A percentile compares a stretch with the other conserved stretches of the same genome.
Evolutionary conservation across 2,329 filamentous ascomycete species (phyloP).

Genomic region (Alternaria gaisen): DNA sequence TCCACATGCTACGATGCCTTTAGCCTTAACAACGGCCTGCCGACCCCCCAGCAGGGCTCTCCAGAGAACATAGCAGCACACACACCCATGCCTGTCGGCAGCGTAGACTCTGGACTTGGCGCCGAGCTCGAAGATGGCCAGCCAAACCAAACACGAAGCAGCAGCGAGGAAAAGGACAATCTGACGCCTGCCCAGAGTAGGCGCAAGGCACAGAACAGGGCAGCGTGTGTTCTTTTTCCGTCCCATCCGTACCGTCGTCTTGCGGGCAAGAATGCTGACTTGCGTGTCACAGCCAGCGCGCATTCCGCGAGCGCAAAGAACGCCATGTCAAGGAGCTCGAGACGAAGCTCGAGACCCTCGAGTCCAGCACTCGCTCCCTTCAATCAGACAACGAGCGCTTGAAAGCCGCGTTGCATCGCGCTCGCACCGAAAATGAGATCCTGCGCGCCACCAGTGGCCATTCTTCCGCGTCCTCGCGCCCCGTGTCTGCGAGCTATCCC

Average conservation of each 20-base stretch:
- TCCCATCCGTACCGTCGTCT: too few relatives aligned
- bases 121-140: conserved; percentile 51
- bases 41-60: conserved; percentile 43
- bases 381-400: conserved; percentile 86
- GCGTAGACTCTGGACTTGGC: conserved; percentile 55
- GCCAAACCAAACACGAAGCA: conserved; percentile 49
- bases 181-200: conserved; percentile 61
- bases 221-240: conserved; percentile 65
- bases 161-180: conserved; percentile 58
- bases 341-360: conserved; percentile 79
- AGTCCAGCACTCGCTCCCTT: conserved; percentile 75
- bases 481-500: conserved; percentile 49
- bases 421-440: conserved; percentile 91
- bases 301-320: conserved; percentile 96
- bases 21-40: conserved; percentile 36
- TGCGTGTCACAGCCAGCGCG: conserved; percentile 75
- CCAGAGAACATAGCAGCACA: conserved; percentile 39
- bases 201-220: conserved; percentile 75
- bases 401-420: conserved; percentile 82
- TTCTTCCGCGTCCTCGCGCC: conserved; percentile 54
- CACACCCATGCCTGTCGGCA: conserved; percentile 49
- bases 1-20: conserved; percentile 42
- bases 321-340: conserved; percentile 93
- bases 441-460: conserved; percentile 76
- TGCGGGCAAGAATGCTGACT: neutral